phyloP scores from a whole-genome alignment of 2,329 filamentous ascomycete genomes.

The Myotisia sp. region DNA sequence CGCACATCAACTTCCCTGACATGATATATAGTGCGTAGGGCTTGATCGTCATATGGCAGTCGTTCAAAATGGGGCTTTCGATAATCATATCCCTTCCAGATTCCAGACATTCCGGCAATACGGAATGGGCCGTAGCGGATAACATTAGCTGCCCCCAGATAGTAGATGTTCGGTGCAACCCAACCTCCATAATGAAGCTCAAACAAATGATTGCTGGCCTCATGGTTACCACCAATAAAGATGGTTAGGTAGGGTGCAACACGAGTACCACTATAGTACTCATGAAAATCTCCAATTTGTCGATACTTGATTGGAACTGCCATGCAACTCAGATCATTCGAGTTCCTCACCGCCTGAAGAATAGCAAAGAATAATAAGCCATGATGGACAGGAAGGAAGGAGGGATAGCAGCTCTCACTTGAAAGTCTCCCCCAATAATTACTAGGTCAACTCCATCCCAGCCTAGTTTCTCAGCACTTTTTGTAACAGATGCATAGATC shows the following conservation, averaged over 20 bases:
- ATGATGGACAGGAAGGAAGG: background rate
- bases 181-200: conserved; percentile 94
- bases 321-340: conserved; percentile 74
- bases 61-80: conserved; percentile 70
- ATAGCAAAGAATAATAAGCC: background rate
- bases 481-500: conserved; percentile 68
- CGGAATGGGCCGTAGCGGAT: conserved; percentile 68
- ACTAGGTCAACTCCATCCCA: conserved; percentile 78
- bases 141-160: conserved; percentile 84
- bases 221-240: conserved; percentile 90
- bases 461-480: conserved; percentile 52
- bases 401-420: conserved; percentile 38
- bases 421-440: conserved; percentile 93
- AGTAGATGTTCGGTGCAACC: conserved; percentile 95
- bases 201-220: conserved; percentile 77
- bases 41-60: conserved; percentile 64
- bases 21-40: conserved; percentile 75
- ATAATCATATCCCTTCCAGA: conserved; percentile 89
- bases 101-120: conserved; percentile 81
- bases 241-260: conserved; percentile 77
- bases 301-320: conserved; percentile 81
- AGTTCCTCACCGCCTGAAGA: conserved; percentile 68
- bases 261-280: conserved; percentile 72
- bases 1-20: conserved; percentile 80
- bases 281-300: conserved; percentile 76